Base-by-base conservation (phyloP, 768 basidiomycete genomes). In the Suillus spraguei region DNA sequence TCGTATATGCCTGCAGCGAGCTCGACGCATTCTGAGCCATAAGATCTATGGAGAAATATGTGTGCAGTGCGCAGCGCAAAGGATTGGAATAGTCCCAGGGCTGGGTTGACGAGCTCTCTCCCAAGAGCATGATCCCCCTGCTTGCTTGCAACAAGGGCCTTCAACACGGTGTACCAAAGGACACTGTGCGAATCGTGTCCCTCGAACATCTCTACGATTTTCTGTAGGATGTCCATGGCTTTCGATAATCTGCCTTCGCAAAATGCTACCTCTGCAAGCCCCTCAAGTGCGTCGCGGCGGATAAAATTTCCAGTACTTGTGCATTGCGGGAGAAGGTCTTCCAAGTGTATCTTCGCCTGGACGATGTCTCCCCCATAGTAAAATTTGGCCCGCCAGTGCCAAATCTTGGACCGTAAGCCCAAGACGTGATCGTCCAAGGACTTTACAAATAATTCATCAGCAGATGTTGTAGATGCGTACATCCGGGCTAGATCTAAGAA, bases 61-160 rank as follows among this genome's bases (percentile, higher is more conserved):
- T 2, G 2, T n/a, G 44, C 44, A 46, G 9, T 46, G 4, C n/a
- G 44, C n/a, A 46, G 10, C 4, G 10, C 44, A 13, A 46, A 13
- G 5, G 1, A 13, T 46, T 22, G n/a, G n/a, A n/a, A 4, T 2
- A 4, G 11, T 46, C 20, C n/a, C 0, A n/a, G 2, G 11, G 9
- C 44, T 11, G 4, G 0, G 44, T 11, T 4, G n/a, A 46, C 5
- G n/a, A 46, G n/a, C 44, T 46, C n/a, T 1, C 44, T 46, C 2
- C n/a, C n/a, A 13, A 46, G 11, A n/a, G n/a, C 44, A 46, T n/a
- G 3, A 22, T 46, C 10, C 44, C n/a, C 44, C 10, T 46, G 44
- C 20, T 22, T n/a, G n/a, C 44, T 13, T 13, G n/a, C 44, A 22
- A 22, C 44, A 46, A 5, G 9, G 4, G 44, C 44, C n/a, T 46